These are phyloP conservation scores for Psilocybe sp. DNA, from an alignment of 768 basidiomycete species.

Conservation along the genomic window DNA sequence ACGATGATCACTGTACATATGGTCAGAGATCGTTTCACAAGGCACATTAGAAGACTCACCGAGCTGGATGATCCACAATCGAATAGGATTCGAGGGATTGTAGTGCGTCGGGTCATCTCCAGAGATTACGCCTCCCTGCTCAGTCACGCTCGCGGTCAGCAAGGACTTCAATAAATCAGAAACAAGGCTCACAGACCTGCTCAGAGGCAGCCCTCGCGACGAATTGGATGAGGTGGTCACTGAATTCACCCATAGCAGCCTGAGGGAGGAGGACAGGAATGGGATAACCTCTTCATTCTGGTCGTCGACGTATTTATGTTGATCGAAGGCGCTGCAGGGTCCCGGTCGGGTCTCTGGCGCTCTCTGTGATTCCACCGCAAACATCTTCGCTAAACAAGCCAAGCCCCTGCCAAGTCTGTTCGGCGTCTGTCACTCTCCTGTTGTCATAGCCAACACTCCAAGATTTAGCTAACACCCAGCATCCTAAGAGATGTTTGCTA, in stretches of 20 bases:
- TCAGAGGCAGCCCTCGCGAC: conserved; percentile 46
- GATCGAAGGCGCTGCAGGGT: background rate
- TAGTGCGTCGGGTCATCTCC: conserved; percentile 71
- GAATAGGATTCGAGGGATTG: conserved; percentile 64
- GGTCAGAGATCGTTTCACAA: background rate
- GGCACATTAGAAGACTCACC: conserved; percentile 36
- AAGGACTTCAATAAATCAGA: background rate
- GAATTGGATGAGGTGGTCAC: conserved; percentile 32
- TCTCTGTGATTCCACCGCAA: background rate
- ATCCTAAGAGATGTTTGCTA: too few species aligned
- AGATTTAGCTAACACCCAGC: too few species aligned
- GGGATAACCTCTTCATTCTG: conserved; percentile 7
- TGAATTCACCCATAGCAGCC: conserved; percentile 47
- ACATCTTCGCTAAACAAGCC: background rate
- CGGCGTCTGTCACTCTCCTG: too few species aligned
- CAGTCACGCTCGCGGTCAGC: background rate
- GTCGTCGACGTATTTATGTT: background rate
- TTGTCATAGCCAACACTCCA: too few species aligned
- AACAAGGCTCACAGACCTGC: conserved; percentile 29
- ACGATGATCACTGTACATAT: conserved; percentile 69
- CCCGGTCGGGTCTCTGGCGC: background rate
- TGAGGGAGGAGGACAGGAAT: background rate
- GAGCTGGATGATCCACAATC: conserved; percentile 75
- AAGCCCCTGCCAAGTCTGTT: background rate
- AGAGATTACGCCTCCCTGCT: conserved; percentile 72